Evolutionary conservation across 1,139 yeast genomes (phyloP).

Genomic region (Lodderomyces orthopsilosis): DNA sequence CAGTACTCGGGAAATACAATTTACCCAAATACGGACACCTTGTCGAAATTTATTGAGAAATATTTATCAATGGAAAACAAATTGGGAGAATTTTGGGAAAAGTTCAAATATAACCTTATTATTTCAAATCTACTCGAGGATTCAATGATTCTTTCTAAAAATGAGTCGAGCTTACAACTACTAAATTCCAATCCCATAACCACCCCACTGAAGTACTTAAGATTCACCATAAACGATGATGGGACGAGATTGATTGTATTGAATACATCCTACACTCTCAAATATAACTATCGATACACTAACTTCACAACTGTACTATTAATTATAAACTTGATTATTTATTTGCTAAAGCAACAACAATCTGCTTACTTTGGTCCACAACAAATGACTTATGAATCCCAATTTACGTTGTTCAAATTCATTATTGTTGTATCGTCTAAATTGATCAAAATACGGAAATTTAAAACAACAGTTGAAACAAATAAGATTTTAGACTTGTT

Average conservation of each 20-base stretch:
- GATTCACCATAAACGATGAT: constrained; percentile 10
- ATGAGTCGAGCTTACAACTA: constrained; percentile 31
- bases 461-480: constrained; percentile 24
- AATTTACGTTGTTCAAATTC: constrained; percentile 25
- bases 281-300: constrained; percentile 9
- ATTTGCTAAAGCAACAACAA: constrained; percentile 22
- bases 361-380: neutral
- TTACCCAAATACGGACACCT: constrained; percentile 21
- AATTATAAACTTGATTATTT: constrained; percentile 23
- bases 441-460: constrained; percentile 27
- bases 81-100: constrained; percentile 35
- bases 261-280: constrained; percentile 12
- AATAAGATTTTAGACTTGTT: constrained; percentile 23
- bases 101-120: constrained; percentile 40
- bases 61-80: constrained; percentile 23
- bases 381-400: constrained; percentile 3
- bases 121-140: constrained; percentile 43
- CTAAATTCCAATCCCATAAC: neutral
- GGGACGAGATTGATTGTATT: constrained; percentile 21
- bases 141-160: constrained; percentile 43
- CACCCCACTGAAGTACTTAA: constrained; percentile 1
- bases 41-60: constrained; percentile 27
- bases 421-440: constrained; percentile 31
- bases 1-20: constrained; percentile 8
- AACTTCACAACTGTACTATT: constrained; percentile 17